phyloP scores from a whole-genome alignment of 2,329 filamentous ascomycete genomes.

The Curvularia eragrostidis region DNA sequence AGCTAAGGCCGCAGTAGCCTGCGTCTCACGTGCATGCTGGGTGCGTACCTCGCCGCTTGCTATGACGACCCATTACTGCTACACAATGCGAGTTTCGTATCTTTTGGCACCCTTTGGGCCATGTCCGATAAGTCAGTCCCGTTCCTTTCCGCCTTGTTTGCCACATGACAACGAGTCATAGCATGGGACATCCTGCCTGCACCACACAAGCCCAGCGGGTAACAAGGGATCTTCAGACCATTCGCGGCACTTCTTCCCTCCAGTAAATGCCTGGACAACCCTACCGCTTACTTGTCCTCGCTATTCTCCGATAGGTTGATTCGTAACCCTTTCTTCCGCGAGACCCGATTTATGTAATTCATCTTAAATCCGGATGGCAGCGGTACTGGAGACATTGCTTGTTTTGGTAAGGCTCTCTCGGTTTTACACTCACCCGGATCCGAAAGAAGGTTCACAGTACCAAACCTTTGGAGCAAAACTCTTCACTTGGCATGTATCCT shows the following conservation, averaged over 20 bases:
- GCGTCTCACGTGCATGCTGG: constrained; percentile 20
- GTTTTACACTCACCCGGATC: constrained; percentile 21
- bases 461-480: constrained; percentile 2
- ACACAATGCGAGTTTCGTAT: constrained; percentile 13
- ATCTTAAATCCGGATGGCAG: constrained; percentile 12
- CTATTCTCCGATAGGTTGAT: constrained; percentile 14
- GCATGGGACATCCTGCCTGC: neutral
- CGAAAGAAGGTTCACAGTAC: constrained; percentile 11
- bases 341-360: constrained; percentile 11
- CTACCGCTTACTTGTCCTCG: constrained; percentile 9
- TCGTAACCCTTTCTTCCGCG: constrained; percentile 10
- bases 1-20: constrained; percentile 16
- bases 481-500: neutral
- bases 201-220: neutral
- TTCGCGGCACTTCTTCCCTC: constrained; percentile 8
- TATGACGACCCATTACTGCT: constrained; percentile 13
- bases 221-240: neutral
- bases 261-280: neutral
- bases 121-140: constrained; percentile 9
- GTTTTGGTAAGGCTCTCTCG: constrained; percentile 19
- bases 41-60: constrained; percentile 26
- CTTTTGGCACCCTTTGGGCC: constrained; percentile 4
- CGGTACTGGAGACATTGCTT: constrained; percentile 19
- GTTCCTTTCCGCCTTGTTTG: constrained; percentile 6
- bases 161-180: neutral